Conservation (phyloP, 78 protist genomes). For the Pigoraptor vietnamica region DNA sequence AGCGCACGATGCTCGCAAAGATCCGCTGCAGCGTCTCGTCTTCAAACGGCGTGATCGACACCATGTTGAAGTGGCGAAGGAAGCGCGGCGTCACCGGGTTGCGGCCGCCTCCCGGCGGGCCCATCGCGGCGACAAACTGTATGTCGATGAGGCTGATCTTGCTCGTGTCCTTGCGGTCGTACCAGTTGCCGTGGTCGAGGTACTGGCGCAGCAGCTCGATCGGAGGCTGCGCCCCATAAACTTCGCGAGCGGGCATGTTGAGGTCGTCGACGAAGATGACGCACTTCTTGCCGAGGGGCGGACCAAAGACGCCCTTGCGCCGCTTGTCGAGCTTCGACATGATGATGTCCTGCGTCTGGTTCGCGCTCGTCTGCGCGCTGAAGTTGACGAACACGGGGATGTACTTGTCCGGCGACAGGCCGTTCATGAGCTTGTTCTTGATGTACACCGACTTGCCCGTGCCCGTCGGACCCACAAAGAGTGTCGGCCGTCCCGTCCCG, state of each 20-base stretch:
- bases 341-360: constrained; percentile 45
- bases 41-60: constrained; percentile 21
- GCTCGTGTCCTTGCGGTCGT: constrained; percentile 31
- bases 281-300: constrained; percentile 33
- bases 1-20: constrained; percentile 38
- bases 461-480: constrained; percentile 74
- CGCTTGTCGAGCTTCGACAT: constrained; percentile 51
- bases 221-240: constrained; percentile 70
- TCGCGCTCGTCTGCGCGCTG: constrained; percentile 76
- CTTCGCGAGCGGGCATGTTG: constrained; percentile 59
- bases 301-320: constrained; percentile 54
- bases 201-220: constrained; percentile 69
- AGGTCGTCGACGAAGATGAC: constrained; percentile 69
- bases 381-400: constrained; percentile 48
- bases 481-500: constrained; percentile 7
- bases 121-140: constrained; percentile 70
- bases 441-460: constrained; percentile 68
- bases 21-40: constrained; percentile 40
- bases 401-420: constrained; percentile 19
- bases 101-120: constrained; percentile 87
- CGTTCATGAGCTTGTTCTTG: constrained; percentile 8
- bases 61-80: constrained; percentile 52
- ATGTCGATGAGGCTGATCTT: constrained; percentile 35
- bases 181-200: constrained; percentile 76
- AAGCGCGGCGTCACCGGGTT: constrained; percentile 45